These are phyloP conservation scores for Neurospora sp. DNA, from an alignment of 495 filamentous ascomycete genomes.

Conservation along the genomic window DNA sequence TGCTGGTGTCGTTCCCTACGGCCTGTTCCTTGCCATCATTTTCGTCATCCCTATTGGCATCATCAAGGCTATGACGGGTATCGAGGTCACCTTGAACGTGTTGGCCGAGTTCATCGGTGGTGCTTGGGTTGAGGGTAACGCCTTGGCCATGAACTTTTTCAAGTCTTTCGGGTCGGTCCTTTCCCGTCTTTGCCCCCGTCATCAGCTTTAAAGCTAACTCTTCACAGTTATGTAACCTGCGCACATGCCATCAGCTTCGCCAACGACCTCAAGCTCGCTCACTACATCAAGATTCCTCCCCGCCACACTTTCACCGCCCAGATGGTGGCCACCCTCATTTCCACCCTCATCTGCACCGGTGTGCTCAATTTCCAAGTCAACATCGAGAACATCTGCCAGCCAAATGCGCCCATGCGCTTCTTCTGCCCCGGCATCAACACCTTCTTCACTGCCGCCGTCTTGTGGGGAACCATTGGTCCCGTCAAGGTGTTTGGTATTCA, in stretches of 20 bases:
- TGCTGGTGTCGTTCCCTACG: constrained; percentile 32
- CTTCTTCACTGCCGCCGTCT: constrained; percentile 34
- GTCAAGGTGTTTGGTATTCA: constrained; percentile 29
- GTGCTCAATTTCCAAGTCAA: constrained; percentile 33
- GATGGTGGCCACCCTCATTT: constrained; percentile 29
- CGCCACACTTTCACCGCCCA: constrained; percentile 33
- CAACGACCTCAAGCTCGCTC: constrained; percentile 33
- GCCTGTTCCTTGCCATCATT: constrained; percentile 30
- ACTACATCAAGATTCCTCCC: constrained; percentile 35
- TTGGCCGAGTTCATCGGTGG: constrained; percentile 38
- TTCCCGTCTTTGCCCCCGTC: background rate
- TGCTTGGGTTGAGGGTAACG: constrained; percentile 29
- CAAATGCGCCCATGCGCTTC: constrained; percentile 29
- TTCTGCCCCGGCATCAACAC: constrained; percentile 33
- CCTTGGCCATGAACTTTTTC: constrained; percentile 36
- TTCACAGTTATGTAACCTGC: constrained; percentile 25
- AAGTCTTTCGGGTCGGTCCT: constrained; percentile 24
- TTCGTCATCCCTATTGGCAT: constrained; percentile 35
- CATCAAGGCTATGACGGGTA: constrained; percentile 32
- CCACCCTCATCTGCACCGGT: constrained; percentile 30
- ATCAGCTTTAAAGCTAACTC: background rate
- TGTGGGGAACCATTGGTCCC: constrained; percentile 38
- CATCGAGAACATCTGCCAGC: constrained; percentile 29
- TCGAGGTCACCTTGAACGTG: constrained; percentile 33
- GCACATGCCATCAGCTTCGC: constrained; percentile 29